A percentile compares a stretch with the other conserved stretches of the same genome.
Conservation (phyloP, 2,329 filamentous ascomycete species). For the Tolypocladium nubicola region DNA sequence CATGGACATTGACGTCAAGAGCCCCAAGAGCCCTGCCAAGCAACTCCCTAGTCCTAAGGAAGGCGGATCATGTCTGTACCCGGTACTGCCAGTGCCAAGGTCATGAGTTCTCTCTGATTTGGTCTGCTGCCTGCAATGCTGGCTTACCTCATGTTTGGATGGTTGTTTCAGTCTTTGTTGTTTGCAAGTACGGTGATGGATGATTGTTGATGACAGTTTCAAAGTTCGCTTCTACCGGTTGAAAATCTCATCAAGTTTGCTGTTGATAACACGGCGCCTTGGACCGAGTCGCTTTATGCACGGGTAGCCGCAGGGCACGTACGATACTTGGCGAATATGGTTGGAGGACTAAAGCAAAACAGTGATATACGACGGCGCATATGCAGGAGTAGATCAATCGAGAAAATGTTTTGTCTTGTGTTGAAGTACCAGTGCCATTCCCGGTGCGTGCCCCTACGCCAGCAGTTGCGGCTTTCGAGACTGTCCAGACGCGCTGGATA, state of each 20-base stretch:
- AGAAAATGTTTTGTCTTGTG: background rate
- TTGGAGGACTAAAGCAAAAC: background rate
- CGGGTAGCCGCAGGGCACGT: background rate
- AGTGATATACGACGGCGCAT: background rate
- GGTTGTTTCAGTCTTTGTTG: background rate
- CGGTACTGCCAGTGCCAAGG: constrained; percentile 25
- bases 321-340: background rate
- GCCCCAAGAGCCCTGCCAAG: constrained; percentile 13
- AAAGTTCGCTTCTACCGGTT: background rate
- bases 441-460: background rate
- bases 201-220: background rate
- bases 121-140: background rate
- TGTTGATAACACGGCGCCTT: background rate
- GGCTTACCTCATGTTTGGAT: background rate
- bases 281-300: background rate
- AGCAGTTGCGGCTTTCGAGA: background rate
- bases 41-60: constrained; percentile 14
- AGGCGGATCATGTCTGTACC: constrained; percentile 27
- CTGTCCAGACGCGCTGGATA: background rate
- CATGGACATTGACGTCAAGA: constrained; percentile 27
- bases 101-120: background rate
- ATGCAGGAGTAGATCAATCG: background rate
- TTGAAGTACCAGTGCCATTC: background rate
- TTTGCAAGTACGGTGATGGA: background rate
- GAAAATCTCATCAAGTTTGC: background rate